Base-by-base conservation (phyloP, 2,329 filamentous ascomycete genomes). In the Cercospora sp. region DNA sequence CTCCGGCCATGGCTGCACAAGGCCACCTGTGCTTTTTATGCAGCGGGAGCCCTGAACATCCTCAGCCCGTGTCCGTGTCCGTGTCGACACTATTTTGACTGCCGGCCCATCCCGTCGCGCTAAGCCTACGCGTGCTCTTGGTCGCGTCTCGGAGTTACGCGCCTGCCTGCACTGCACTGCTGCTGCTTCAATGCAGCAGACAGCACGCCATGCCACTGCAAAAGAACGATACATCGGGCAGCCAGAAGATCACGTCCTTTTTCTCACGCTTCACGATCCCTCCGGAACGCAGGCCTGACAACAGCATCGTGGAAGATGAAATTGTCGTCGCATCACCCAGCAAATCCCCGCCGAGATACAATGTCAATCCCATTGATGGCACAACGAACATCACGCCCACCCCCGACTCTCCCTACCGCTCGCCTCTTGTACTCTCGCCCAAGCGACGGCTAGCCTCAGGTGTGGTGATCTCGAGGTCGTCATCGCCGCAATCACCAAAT, bases 181-280 rank as follows among this genome's bases (percentile, higher is more conserved):
- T 26, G 21, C 21, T 13, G 12, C 21, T 13, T 53, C 45, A 10
- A 24, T 49, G 45, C 45, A 43, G 37, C 37, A 7, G 24, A 24
- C 24, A 12, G 18, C 21, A 40, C 37, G 21, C 26, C 16, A 70
- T 70, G 68, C 62, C 68, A 59, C 68, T 66, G 12, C 40, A n/a
- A 55, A 59, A 28, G 24, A 18, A 28, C 24, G 28, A 61, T 10
- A 24, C 26, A 40, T 43, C 37, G n/a, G 63, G 63, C 63, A 68
- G 61, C 49, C 66, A 65, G 21, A 63, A 57, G 28, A 82, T 85
- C 34, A 79, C 77, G 9, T 81, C 82, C 61, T 86, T 82, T 70
- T 86, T 86, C 75, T 80, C 79, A 51, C 79, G 80, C 5, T 81
- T 79, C 62, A 61, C 73, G 26, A 71, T 77, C 4, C 75, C 74